Evolutionary conservation across 169 alveolate species (phyloP).

Genomic region (Eimeria acervulina): DNA sequence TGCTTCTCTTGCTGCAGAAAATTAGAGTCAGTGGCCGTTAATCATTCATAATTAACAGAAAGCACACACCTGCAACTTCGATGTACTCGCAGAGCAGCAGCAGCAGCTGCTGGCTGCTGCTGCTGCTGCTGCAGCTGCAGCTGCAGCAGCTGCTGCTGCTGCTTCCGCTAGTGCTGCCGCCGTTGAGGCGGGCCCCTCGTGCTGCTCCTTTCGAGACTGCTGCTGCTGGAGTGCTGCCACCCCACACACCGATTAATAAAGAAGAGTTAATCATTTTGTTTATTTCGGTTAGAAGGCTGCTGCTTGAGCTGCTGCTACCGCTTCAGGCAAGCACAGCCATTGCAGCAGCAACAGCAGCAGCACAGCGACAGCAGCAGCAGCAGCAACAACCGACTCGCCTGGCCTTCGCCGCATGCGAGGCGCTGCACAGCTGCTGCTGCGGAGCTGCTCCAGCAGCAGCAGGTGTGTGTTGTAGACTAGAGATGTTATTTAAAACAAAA

Average conservation of each 20-base stretch:
- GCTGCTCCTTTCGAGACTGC: not conserved
- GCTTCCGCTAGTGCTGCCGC: conserved; percentile 29
- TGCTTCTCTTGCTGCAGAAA: too few relatives aligned
- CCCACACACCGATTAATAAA: not conserved
- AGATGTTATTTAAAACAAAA: not conserved
- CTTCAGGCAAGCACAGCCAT: not conserved
- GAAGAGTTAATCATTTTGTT: not conserved
- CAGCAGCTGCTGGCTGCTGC: not conserved
- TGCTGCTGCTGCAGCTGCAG: conserved; percentile 3
- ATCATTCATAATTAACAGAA: too few relatives aligned
- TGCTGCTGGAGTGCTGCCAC: not conserved
- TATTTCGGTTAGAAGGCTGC: not conserved
- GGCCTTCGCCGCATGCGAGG: conserved; percentile 1
- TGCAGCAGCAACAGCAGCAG: not conserved
- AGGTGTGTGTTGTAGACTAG: not conserved
- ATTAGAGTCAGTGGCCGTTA: too few relatives aligned
- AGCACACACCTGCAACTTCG: too few relatives aligned
- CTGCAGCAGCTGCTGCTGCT: conserved; percentile 12
- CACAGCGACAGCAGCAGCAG: not conserved
- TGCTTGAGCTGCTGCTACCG: not conserved
- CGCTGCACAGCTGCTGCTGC: conserved; percentile 11
- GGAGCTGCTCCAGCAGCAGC: not conserved
- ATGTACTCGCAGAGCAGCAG: too few relatives aligned
- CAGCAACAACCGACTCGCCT: not conserved
- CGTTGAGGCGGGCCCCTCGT: not conserved